Conservation (phyloP, 2,329 filamentous ascomycete species). For the Xylaria sp. region DNA sequence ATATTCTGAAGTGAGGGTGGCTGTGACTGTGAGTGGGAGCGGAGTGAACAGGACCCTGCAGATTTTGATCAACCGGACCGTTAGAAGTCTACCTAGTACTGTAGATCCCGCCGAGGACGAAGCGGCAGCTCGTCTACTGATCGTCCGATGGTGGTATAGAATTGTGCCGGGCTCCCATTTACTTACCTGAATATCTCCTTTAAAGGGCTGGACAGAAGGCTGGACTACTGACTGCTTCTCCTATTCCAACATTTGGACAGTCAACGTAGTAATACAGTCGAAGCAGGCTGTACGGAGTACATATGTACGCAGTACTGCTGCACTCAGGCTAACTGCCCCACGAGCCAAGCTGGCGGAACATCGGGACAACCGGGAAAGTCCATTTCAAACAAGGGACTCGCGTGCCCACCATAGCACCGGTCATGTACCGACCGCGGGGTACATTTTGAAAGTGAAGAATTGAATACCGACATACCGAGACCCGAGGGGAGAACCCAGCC, state of each 20-base stretch:
- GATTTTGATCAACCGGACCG: constrained; percentile 25
- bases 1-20: constrained; percentile 4
- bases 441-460: constrained; percentile 2
- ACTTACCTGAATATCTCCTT: no score
- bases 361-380: constrained; percentile 29
- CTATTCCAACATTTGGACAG: not conserved
- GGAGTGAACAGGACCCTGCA: constrained; percentile 31
- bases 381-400: constrained; percentile 11
- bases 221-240: no score
- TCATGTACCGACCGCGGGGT: constrained; percentile 5
- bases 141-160: constrained; percentile 2
- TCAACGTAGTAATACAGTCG: not conserved
- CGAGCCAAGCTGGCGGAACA: constrained; percentile 28
- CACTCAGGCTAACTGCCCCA: constrained; percentile 12
- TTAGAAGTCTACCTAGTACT: constrained; percentile 6
- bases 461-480: no score
- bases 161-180: not conserved
- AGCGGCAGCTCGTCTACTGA: not conserved
- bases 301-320: not conserved
- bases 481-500: not conserved
- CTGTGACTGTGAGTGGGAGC: constrained; percentile 12
- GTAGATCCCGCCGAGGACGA: constrained; percentile 4
- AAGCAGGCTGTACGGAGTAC: no score
- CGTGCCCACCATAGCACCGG: not conserved
- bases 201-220: no score